These are phyloP conservation scores for Apocynum venetum DNA, from an alignment of 257 asterid species.

Conservation along the genomic window DNA sequence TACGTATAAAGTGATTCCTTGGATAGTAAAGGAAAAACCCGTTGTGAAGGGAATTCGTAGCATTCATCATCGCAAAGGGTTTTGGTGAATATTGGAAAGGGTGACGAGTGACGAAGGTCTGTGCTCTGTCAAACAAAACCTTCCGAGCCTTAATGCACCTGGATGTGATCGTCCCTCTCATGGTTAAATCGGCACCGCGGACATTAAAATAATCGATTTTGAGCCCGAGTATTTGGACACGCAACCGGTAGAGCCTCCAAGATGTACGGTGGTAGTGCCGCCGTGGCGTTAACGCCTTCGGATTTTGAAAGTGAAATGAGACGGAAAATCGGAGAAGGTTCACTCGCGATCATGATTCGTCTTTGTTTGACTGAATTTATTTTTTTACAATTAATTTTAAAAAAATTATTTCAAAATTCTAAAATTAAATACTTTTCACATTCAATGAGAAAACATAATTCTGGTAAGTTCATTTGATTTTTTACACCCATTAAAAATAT, in stretches of 20 bases:
- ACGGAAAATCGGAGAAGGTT: background rate
- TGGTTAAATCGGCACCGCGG: background rate
- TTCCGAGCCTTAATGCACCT: slow-evolving; percentile 28
- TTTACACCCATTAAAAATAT: too few species aligned
- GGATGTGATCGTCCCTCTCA: slow-evolving; percentile 27
- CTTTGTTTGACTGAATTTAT: background rate
- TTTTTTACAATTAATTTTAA: too few species aligned
- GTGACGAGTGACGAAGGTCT: slow-evolving; percentile 5
- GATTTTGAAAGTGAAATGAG: background rate
- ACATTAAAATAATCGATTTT: background rate
- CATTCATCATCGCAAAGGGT: background rate
- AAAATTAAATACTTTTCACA: too few species aligned
- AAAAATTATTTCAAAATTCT: too few species aligned
- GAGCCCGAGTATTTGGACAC: background rate
- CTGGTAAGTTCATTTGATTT: too few species aligned
- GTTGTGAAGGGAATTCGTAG: slow-evolving; percentile 3
- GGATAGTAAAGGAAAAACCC: background rate
- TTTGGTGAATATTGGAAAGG: slow-evolving; percentile 11
- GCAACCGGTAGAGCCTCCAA: background rate
- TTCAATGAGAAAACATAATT: too few species aligned
- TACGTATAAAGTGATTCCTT: slow-evolving; percentile 14
- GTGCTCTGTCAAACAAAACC: slow-evolving; percentile 17
- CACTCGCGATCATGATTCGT: background rate
- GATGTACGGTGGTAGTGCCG: slow-evolving; percentile 5
- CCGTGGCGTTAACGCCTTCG: background rate